Evolutionary conservation across 176 grass and related monocot species (phyloP).

Genomic region (Rhipidocladum racemiflorum): DNA sequence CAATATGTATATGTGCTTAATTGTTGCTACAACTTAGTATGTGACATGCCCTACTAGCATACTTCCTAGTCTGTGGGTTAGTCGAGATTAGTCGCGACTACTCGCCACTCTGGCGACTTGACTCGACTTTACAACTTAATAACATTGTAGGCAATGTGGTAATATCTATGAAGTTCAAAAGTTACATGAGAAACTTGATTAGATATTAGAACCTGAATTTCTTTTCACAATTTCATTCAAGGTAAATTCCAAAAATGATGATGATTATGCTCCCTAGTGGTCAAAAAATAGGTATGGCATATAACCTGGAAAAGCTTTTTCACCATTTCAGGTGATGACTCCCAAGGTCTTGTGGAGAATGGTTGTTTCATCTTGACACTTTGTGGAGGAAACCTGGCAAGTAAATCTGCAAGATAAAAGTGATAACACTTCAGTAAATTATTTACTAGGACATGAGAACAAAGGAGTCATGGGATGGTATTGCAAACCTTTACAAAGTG

Average conservation of each 20-base stretch:
- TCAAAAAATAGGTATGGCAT: constrained; percentile 6
- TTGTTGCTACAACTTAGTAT: no score
- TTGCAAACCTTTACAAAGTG: constrained; percentile 94
- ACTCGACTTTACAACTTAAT: no score
- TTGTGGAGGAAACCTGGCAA: constrained; percentile 92
- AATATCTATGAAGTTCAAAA: neutral
- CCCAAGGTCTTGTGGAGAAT: constrained; percentile 80
- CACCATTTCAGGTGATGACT: constrained; percentile 80
- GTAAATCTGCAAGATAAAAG: constrained; percentile 64
- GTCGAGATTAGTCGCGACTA: no score
- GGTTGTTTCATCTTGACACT: constrained; percentile 89
- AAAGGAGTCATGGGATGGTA: neutral
- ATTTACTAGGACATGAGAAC: neutral
- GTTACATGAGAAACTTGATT: constrained; percentile 9
- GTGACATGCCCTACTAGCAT: no score
- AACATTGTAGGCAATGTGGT: neutral
- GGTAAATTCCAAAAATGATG: neutral
- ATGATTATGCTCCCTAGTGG: neutral
- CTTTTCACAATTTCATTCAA: constrained; percentile 3
- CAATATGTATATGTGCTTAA: no score
- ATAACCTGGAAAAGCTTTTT: constrained; percentile 97
- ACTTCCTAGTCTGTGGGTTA: no score
- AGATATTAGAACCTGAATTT: neutral
- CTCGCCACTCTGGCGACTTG: no score
- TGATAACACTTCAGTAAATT: constrained; percentile 14